Evolutionary conservation across 495 filamentous ascomycete genomes (phyloP).

Genomic region (Pyronema omphalodes): DNA sequence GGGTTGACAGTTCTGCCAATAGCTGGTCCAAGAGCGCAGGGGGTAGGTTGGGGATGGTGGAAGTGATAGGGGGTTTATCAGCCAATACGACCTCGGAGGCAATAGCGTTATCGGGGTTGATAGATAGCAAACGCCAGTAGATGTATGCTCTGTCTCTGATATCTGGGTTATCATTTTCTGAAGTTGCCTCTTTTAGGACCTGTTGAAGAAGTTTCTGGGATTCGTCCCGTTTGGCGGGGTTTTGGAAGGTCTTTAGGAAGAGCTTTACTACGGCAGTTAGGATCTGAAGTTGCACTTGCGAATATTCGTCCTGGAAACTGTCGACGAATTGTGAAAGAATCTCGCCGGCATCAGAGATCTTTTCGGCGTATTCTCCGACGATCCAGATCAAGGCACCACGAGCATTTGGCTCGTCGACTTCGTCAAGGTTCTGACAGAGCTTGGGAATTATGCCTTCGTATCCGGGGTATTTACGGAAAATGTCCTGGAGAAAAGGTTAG

Average conservation of each 20-base stretch:
- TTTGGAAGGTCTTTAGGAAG: slow-evolving; percentile 87
- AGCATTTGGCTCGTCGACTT: slow-evolving; percentile 86
- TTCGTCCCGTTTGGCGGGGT: slow-evolving; percentile 12
- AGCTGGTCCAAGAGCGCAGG: slow-evolving; percentile 68
- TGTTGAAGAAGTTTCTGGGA: slow-evolving; percentile 81
- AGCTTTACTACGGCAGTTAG: slow-evolving; percentile 92
- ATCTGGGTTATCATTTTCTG: slow-evolving; percentile 92
- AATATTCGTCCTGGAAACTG: slow-evolving; percentile 81
- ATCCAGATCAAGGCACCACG: slow-evolving; percentile 93
- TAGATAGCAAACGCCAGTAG: slow-evolving; percentile 94
- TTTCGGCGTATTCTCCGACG: slow-evolving; percentile 95
- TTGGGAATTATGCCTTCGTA: slow-evolving; percentile 97
- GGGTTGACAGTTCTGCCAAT: slow-evolving; percentile 76
- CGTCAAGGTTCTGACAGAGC: slow-evolving; percentile 89
- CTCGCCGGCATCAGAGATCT: slow-evolving; percentile 92
- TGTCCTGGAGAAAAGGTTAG: slow-evolving; percentile 35
- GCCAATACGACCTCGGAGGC: slow-evolving; percentile 70
- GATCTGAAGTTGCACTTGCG: slow-evolving; percentile 85
- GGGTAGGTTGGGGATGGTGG: slow-evolving; percentile 78
- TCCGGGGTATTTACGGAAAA: slow-evolving; percentile 90
- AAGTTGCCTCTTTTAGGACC: slow-evolving; percentile 77
- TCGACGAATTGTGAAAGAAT: slow-evolving; percentile 76
- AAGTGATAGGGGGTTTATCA: slow-evolving; percentile 81
- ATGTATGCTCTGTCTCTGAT: slow-evolving; percentile 93
- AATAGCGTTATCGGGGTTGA: slow-evolving; percentile 72